Evolutionary conservation across 2,329 filamentous ascomycete genomes (phyloP), one percentile per base, ranked within the genome.

Genomic region (Pseudogymnoascus sp.): DNA sequence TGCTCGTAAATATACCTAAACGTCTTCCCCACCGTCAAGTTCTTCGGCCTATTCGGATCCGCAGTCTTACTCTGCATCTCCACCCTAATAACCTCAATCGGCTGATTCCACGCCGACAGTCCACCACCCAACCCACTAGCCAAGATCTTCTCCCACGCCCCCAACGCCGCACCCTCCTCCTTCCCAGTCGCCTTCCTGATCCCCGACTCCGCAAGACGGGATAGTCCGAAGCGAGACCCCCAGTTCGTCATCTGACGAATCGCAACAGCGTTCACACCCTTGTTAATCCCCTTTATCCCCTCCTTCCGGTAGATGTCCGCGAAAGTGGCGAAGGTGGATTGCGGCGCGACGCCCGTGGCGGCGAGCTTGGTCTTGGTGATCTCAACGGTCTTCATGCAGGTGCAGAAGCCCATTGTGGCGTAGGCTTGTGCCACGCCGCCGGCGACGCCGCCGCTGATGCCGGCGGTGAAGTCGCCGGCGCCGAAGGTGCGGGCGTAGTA

Each of bases 301-400:
- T 99, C 95, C 74, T 87, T 86, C 76, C 90, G 90, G 83, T 96
- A 99, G 78, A 99, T 99, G 75, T 90, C 88, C 88, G 93, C 95
- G 79, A 99, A 99, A 65, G 95, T 98, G 71, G 87, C 85, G 78
- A 96, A 96, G 70, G 95, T 98, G 73, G 91, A 87, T n/a, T 87
- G 90, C 23, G 92, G 90, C 81, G 92, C 91, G 70, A 88, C 86
- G 71, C 95, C 95, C 48, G 86, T 70, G 36, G 91, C 88, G 13
- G 91, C 92, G 75, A 95, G 83, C 85, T 98, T 98, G 84, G 95
- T 90, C 81, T 97, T 96, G 75, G 95, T 99, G 80, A 99, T 99
- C 80, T 99, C 95, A 70, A 98, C 95, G 68, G 95, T 99, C 88
- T 99, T 99, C 95, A 99, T 99, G 86, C 95, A 99, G 67, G 95